Base-by-base conservation (phyloP, 2,329 filamentous ascomycete genomes). In the Corynespora cassiicola region DNA sequence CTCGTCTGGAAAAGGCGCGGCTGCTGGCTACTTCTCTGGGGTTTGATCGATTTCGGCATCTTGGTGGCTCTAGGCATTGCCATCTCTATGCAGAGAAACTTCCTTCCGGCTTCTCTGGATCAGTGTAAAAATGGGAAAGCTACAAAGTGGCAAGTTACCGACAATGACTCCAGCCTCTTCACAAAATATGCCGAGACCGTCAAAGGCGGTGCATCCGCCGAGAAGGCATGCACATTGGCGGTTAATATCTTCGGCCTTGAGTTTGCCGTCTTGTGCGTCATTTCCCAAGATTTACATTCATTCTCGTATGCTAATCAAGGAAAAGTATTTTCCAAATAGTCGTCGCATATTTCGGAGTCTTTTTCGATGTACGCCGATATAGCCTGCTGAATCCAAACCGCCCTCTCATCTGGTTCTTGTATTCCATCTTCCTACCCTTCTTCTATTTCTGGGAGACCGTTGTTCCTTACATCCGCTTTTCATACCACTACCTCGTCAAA, bases 381-480 rank as follows among this genome's bases (percentile, higher is more conserved):
- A 54, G 50, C 31, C n/a, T 56, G 3, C 43, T 56, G 16, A 56
- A 56, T 20, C 45, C 52, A 7, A 39, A 36, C 5, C 31, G 52
- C 6, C 52, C 47, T 8, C n/a, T 45, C 7, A 18, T 43, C 24
- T 45, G 36, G 34, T 17, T 56, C 16, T 15, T 47, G 2, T 5
- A 47, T 9, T 5, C 33, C 4, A 6, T 52, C 12, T 16, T 45
- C 15, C 22, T 12, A 7, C 35, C 36, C 2, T 18, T 27, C 1
- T 29, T 41, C 23, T 39, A 24, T 11, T 10, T 51, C n/a, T 11
- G 27, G 12, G 14, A 31, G 9, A 11, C 21, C 11, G 11, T 49
- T n/a, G 10, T 29, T 2, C 52, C 50, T 18, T 17, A 32, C 10
- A 18, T 44, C 7, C 44, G 47, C 1, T 50, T 50, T 22, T 19